Base-by-base conservation (phyloP, 768 basidiomycete genomes). In the Amanita polypyramis region DNA sequence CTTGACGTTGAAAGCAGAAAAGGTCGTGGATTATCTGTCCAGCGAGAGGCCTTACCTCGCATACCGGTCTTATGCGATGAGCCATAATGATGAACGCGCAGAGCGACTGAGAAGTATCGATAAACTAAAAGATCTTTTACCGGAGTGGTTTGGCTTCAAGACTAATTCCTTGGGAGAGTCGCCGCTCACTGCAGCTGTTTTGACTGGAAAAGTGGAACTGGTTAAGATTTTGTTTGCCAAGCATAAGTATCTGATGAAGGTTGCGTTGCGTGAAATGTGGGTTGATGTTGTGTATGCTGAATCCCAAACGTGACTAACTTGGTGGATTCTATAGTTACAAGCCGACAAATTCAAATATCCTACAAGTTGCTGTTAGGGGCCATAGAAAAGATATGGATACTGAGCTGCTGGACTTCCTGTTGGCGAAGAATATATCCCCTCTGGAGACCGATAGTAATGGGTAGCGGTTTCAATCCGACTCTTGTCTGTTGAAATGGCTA, bases 141-240 rank as follows among this genome's bases (percentile, higher is more conserved):
- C 73, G 0, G 58, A 55, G n/a, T 70, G 70, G 64, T 63, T 80
- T 21, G 80, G 80, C 4, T 78, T 78, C 74, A 57, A 54, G 1
- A 56, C 65, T 43, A 71, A 67, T 37, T 50, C 59, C 11, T 38
- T 77, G 10, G 75, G 76, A 45, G 80, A 81, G 55, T 75, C 75
- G 1, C 74, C 75, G 0, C 58, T 80, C 6, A 66, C 66, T 5
- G 70, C 70, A 1, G 74, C 75, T 0, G 61, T 77, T 39, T 38
- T 70, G 4, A 56, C 60, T 4, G 49, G 60, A 12, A 58, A 67
- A 10, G 21, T 73, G 5, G 69, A 70, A 1, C 54, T 63, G 0
- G 54, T 79, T 36, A 73, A 78, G 57, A 53, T 63, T 5, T 53
- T 80, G n/a, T 70, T 72, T 44, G 54, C 60, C n/a, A 62, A 72